Evolutionary conservation across 305 asterid genomes (phyloP), one percentile per base, ranked within the genome.

Genomic region (Coffea humblotiana): DNA sequence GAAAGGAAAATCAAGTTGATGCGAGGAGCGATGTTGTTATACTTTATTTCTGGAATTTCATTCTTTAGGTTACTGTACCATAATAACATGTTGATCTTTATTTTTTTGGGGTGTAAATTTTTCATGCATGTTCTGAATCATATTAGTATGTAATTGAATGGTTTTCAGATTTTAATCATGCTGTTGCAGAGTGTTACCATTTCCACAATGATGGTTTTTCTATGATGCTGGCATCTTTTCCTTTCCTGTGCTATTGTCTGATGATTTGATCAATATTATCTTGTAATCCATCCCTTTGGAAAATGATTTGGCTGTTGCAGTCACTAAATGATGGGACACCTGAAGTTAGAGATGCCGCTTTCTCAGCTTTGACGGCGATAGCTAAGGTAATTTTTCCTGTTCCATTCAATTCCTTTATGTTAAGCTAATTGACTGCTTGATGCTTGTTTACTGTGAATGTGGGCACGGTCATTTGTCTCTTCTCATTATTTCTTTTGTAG

Each of bases 341-440:
- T 78, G 99, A 96, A 1, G 99, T 96, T 82, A 91, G 99, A 88
- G 99, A 96, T 93, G 98, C 99, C 74, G 98, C 99, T 64, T 96
- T 96, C 86, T 93, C 98, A 15, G 97, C 93, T 77, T 88, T 96
- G 94, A 91, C 99, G 49, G 97, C 99, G 84, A 80, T 93, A 78
- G 98, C 99, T 75, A 93, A 93, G 99, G 99, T 96, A 87, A 35
- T 73, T 72, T 54, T 82, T 78, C 78, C 71, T 60, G 74, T 40
- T 80, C 67, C 63, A 73, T 70, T 72, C 13, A 77, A 47, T 76
- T 77, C 29, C 48, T 65, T 12, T 49, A 19, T 60, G 71, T 68
- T 64, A 35, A 32, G 21, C 75, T 47, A 58, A 69, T 18, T 35
- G 3, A 71, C 43, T 14, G 69, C 76, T 16, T 32, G 14, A 27